phyloP scores from a whole-genome alignment of 2,329 filamentous ascomycete genomes.

The Epichloe coenophiala region DNA sequence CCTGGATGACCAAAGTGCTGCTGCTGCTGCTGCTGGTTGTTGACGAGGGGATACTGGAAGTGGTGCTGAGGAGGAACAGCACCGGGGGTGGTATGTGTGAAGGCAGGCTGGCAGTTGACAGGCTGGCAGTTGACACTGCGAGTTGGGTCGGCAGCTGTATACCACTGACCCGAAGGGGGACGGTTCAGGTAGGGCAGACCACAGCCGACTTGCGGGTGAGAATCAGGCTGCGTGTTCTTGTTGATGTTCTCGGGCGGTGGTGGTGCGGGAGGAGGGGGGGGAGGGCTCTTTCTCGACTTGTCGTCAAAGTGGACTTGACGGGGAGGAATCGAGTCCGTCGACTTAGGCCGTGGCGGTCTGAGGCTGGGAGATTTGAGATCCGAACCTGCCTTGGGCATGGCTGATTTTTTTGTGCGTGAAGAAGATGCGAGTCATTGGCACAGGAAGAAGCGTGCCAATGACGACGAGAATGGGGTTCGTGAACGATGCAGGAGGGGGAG shows the following conservation, averaged over 20 bases:
- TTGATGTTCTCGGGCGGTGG: neutral
- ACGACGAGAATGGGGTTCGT: neutral
- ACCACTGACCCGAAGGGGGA: slow-evolving; percentile 16
- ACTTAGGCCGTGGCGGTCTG: slow-evolving; percentile 14
- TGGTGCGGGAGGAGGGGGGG: neutral
- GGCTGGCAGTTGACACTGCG: slow-evolving; percentile 14
- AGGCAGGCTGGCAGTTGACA: slow-evolving; percentile 5
- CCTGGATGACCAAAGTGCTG: neutral
- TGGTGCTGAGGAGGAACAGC: neutral
- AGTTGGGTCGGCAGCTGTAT: slow-evolving; percentile 20
- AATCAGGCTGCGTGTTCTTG: slow-evolving; percentile 5
- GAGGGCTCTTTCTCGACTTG: neutral
- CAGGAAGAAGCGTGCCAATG: neutral
- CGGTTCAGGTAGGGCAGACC: slow-evolving; percentile 9
- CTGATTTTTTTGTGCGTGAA: slow-evolving; percentile 2
- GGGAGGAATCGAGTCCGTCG: slow-evolving; percentile 13
- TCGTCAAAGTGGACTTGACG: slow-evolving; percentile 21
- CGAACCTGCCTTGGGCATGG: slow-evolving; percentile 15
- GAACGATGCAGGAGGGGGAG: neutral
- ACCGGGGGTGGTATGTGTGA: neutral
- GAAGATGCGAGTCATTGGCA: slow-evolving; percentile 1
- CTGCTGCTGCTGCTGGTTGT: slow-evolving; percentile 6
- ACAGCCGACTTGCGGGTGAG: slow-evolving; percentile 8
- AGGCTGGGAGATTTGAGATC: slow-evolving; percentile 18
- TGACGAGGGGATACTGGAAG: slow-evolving; percentile 6